Percentiles rank a stretch among this genome's conserved stretches.
Conservation (phyloP, 2,329 filamentous ascomycete genomes). For the Bimuria novae-zelandiae region DNA sequence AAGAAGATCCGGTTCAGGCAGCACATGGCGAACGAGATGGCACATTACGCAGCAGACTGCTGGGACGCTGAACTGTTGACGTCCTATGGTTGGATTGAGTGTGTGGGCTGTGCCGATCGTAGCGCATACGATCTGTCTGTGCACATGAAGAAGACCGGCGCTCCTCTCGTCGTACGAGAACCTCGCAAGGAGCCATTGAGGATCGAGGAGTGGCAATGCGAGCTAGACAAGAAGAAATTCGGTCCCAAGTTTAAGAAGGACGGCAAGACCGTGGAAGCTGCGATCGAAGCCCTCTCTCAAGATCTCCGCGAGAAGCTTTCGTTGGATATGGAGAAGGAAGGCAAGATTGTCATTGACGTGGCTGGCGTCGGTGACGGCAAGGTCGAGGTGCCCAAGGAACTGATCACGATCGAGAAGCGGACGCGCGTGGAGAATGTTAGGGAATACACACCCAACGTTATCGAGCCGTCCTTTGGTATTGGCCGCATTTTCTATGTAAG, state of each 20-base stretch:
- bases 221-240: constrained; percentile 93
- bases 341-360: constrained; percentile 79
- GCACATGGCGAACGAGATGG: constrained; percentile 90
- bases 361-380: constrained; percentile 69
- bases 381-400: constrained; percentile 77
- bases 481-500: constrained; percentile 83
- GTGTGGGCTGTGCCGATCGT: constrained; percentile 93
- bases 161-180: constrained; percentile 83
- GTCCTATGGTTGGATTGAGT: constrained; percentile 96
- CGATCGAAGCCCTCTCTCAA: constrained; percentile 75
- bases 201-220: constrained; percentile 85
- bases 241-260: constrained; percentile 93
- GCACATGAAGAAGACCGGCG: constrained; percentile 90
- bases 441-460: constrained; percentile 93
- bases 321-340: constrained; percentile 71
- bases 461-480: constrained; percentile 97
- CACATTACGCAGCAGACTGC: constrained; percentile 95
- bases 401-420: constrained; percentile 81
- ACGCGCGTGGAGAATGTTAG: constrained; percentile 81
- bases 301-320: constrained; percentile 80
- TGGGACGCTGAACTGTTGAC: constrained; percentile 96
- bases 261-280: constrained; percentile 80
- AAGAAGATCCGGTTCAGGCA: constrained; percentile 93
- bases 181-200: constrained; percentile 75
- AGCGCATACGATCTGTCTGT: constrained; percentile 93